Base-by-base conservation (phyloP, 495 filamentous ascomycete species). In the Neurospora sp. region DNA sequence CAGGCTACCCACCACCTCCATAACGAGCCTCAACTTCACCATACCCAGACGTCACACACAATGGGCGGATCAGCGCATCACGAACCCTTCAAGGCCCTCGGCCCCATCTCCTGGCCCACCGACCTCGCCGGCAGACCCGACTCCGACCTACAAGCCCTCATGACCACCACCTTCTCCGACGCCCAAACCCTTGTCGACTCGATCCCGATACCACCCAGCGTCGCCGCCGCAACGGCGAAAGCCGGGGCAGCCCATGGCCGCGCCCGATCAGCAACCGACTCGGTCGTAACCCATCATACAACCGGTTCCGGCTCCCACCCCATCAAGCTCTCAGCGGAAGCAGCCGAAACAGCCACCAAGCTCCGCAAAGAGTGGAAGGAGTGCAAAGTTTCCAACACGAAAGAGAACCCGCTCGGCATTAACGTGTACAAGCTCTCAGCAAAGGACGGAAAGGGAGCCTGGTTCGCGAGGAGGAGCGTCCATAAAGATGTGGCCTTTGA, bases 361-460 rank as follows among this genome's bases (percentile, higher is more conserved):
- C 79, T 97, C 10, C 91, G 90, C 70, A 91, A 92, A 72, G 87
- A 93, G 85, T 98, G 95, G 95, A 97, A 96, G 77, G 91, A 93
- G 11, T 81, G 93, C 75, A 96, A 94, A 80, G 77, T 94, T 70
- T 86, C 82, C 39, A 77, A 86, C 0, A 90, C 76, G 4, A 62
- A 42, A 11, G 91, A 95, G 8, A 97, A 96, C 76, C 93, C 93
- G 7, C 83, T 93, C 12, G 90, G 87, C 0, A 88, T 98, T 20
- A 83, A 85, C 31, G 88, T 98, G 14, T 97, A 94, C 82, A 98
- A 96, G 79, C 84, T 96, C 37, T 80, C 84, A 0, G 89, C 91
- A 0, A 89, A 91, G 72, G 96, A 98, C 78, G 91, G 94, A 3
- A 91, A 91, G 69, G 96, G 95, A 0, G 85, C 89, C 4, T 98